These are phyloP conservation scores for Claviceps paspali DNA, from an alignment of 2,329 filamentous ascomycete genomes.

Conservation along the genomic window DNA sequence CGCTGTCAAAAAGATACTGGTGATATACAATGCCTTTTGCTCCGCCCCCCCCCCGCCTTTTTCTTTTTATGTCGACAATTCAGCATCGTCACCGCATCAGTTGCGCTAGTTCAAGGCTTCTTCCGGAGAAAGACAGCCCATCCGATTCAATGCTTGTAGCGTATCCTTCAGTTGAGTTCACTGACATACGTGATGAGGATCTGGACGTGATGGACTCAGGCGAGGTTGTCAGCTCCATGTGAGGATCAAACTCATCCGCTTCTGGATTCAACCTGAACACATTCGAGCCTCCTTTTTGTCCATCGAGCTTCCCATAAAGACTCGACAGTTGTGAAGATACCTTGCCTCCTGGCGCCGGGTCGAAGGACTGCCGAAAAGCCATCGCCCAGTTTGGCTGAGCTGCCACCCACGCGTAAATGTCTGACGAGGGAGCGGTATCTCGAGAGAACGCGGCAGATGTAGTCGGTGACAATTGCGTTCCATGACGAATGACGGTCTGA, in stretches of 20 bases:
- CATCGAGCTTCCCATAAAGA: not conserved
- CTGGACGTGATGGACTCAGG: not conserved
- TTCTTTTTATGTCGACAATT: not conserved
- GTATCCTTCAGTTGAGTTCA: not conserved
- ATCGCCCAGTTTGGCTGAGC: constrained; percentile 2
- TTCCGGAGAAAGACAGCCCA: not conserved
- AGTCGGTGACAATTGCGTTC: too few relatives aligned
- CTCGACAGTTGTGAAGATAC: not conserved
- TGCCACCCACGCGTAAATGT: constrained; percentile 6
- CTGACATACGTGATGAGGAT: not conserved
- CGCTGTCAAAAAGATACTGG: not conserved
- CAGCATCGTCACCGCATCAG: not conserved
- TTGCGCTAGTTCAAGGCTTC: not conserved
- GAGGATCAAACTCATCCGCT: constrained; percentile 5
- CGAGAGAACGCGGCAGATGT: not conserved
- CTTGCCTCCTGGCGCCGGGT: constrained; percentile 4
- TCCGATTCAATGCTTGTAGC: not conserved
- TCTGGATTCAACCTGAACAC: constrained; percentile 5
- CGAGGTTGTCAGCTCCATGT: not conserved
- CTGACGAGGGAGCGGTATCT: not conserved
- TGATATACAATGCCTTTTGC: not conserved
- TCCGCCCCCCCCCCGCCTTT: not conserved
- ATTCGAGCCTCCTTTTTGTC: not conserved
- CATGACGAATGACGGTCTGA: constrained; percentile 1
- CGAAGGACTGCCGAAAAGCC: not conserved